Evolutionary conservation across 306 rosid species (phyloP).

Genomic region (Crataegus laevigata): DNA sequence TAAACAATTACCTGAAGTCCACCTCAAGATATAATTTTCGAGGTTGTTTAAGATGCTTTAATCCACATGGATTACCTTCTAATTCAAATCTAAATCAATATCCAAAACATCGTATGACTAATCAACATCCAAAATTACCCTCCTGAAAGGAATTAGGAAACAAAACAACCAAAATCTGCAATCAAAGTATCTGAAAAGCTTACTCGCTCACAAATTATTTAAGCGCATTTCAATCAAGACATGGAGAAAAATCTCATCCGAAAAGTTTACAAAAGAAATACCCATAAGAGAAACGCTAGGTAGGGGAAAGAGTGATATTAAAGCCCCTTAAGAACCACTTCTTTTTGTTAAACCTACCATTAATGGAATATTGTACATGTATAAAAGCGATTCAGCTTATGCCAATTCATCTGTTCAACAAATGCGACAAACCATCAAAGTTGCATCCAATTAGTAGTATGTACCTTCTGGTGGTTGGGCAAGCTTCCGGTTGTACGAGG

Average conservation of each 20-base stretch:
- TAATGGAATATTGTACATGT: background rate
- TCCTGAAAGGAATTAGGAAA: too few relatives aligned
- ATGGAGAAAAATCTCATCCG: background rate
- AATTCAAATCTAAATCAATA: background rate
- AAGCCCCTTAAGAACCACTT: background rate
- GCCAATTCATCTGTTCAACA: background rate
- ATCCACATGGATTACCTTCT: background rate
- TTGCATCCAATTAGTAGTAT: slow-evolving; percentile 49
- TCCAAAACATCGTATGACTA: too few relatives aligned
- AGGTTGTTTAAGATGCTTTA: background rate
- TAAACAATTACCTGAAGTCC: too few relatives aligned
- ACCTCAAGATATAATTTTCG: too few relatives aligned
- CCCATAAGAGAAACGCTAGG: background rate
- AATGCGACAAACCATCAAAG: background rate
- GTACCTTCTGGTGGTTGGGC: slow-evolving; percentile 99
- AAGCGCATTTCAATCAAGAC: background rate
- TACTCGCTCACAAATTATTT: background rate
- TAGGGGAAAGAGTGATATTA: background rate
- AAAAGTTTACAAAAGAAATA: background rate
- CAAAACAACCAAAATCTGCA: background rate
- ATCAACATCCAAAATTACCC: background rate
- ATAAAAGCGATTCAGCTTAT: background rate
- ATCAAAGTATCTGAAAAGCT: background rate
- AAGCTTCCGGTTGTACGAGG: slow-evolving; percentile 89
- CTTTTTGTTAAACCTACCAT: background rate